Evolutionary conservation across 2,329 filamentous ascomycete species (phyloP).

Genomic region (Plenodomus tracheiphilus): DNA sequence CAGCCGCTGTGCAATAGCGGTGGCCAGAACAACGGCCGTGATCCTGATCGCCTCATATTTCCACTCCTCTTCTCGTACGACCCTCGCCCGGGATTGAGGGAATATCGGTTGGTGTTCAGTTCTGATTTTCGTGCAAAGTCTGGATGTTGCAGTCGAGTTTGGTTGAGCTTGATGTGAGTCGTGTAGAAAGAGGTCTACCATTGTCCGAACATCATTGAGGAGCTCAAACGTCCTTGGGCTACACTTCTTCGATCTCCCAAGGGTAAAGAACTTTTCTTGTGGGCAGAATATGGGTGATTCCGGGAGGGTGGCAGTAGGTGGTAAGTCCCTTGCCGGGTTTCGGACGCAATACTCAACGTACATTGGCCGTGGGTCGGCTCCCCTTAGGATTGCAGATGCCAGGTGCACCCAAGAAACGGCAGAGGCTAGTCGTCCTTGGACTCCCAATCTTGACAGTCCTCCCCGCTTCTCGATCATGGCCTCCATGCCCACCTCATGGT

Average conservation of each 20-base stretch:
- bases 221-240: slow-evolving; percentile 21
- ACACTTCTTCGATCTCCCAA: slow-evolving; percentile 26
- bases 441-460: slow-evolving; percentile 34
- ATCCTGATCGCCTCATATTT: slow-evolving; percentile 44
- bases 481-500: slow-evolving; percentile 35
- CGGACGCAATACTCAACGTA: slow-evolving; percentile 32
- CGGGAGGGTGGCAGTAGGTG: slow-evolving; percentile 27
- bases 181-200: slow-evolving; percentile 36
- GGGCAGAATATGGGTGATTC: slow-evolving; percentile 44
- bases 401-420: slow-evolving; percentile 38
- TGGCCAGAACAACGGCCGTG: slow-evolving; percentile 35
- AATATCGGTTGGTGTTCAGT: slow-evolving; percentile 18
- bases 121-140: slow-evolving; percentile 25
- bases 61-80: slow-evolving; percentile 25
- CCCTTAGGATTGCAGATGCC: slow-evolving; percentile 38
- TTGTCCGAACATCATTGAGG: slow-evolving; percentile 30
- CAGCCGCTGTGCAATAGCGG: slow-evolving; percentile 30
- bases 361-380: slow-evolving; percentile 26
- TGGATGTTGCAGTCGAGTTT: slow-evolving; percentile 18
- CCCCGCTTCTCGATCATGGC: slow-evolving; percentile 41
- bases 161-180: slow-evolving; percentile 22
- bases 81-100: slow-evolving; percentile 10
- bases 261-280: slow-evolving; percentile 28
- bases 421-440: slow-evolving; percentile 36
- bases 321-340: slow-evolving; percentile 17